A percentile compares a stretch with the other conserved stretches of the same genome.
Evolutionary conservation across 1,284 basidiomycete genomes (phyloP).

Genomic region (Ganoderma sp.): DNA sequence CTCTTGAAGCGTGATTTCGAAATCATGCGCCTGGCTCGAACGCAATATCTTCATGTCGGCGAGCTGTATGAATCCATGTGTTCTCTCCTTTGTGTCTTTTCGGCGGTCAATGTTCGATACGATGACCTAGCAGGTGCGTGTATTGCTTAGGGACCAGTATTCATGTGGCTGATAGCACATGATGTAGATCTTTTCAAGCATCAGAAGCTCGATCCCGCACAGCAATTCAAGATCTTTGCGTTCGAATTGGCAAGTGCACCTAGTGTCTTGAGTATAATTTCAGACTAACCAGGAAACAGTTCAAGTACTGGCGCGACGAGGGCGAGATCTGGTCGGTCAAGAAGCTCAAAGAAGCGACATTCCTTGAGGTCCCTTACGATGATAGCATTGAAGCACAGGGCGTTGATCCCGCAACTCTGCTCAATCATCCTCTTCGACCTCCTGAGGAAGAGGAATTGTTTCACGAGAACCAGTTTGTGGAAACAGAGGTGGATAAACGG

Average conservation of each 20-base stretch:
- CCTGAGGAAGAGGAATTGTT: not conserved
- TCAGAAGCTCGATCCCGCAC: conserved; percentile 25
- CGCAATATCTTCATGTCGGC: conserved; percentile 25
- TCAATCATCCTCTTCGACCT: conserved; percentile 2
- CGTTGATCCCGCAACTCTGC: not conserved
- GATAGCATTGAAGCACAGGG: not conserved
- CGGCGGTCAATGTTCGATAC: conserved; percentile 9
- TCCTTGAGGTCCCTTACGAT: conserved; percentile 6
- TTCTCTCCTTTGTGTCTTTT: conserved; percentile 9
- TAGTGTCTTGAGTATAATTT: no score
- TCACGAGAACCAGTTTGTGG: not conserved
- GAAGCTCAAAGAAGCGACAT: not conserved
- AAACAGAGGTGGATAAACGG: not conserved
- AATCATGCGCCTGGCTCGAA: conserved; percentile 32
- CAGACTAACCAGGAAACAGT: not conserved
- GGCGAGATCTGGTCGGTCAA: no score
- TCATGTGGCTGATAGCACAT: no score
- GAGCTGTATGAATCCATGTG: conserved; percentile 26
- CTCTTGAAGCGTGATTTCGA: conserved; percentile 35
- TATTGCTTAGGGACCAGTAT: no score
- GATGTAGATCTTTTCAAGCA: conserved; percentile 32
- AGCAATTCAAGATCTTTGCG: conserved; percentile 31
- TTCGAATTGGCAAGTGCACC: conserved; percentile 29
- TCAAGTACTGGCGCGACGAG: not conserved
- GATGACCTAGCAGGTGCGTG: not conserved